Conservation (phyloP, 2,329 filamentous ascomycete species). For the Tolypocladium amazonense region DNA sequence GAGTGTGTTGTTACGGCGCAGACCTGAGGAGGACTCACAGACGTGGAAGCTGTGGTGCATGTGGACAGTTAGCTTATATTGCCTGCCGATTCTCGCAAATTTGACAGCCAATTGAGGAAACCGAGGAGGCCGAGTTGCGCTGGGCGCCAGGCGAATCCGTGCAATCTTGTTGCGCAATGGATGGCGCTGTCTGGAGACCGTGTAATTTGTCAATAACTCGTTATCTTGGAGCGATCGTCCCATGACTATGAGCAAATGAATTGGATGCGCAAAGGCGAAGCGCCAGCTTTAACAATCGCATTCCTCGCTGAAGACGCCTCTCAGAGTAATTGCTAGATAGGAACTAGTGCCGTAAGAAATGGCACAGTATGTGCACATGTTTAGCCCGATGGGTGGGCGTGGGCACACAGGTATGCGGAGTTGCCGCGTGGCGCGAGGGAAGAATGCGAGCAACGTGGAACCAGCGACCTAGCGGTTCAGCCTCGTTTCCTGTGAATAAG, state of each 20-base stretch:
- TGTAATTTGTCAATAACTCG: not conserved
- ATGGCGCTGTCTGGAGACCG: not conserved
- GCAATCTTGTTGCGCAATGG: not conserved
- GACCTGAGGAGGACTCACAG: not conserved
- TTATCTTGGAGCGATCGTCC: not conserved
- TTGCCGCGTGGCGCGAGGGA: not conserved
- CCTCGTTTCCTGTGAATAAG: not conserved
- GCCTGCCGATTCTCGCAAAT: not conserved
- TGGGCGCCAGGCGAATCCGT: too few species aligned
- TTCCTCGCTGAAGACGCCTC: not conserved
- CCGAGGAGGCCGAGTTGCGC: not conserved
- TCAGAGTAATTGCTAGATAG: not conserved
- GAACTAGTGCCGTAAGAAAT: not conserved
- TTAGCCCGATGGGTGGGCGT: not conserved
- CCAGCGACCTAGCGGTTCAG: not conserved
- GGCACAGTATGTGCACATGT: not conserved
- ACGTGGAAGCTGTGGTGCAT: not conserved
- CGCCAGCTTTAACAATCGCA: not conserved
- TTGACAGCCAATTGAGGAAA: not conserved
- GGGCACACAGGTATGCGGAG: not conserved
- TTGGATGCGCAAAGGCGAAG: not conserved
- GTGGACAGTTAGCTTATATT: not conserved
- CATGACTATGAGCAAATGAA: not conserved
- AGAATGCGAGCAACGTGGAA: not conserved
- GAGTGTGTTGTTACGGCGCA: not conserved